Percentiles rank a stretch among this genome's conserved stretches.
Conservation (phyloP, 179 eudicot genomes). For the Vitellaria paradoxa region DNA sequence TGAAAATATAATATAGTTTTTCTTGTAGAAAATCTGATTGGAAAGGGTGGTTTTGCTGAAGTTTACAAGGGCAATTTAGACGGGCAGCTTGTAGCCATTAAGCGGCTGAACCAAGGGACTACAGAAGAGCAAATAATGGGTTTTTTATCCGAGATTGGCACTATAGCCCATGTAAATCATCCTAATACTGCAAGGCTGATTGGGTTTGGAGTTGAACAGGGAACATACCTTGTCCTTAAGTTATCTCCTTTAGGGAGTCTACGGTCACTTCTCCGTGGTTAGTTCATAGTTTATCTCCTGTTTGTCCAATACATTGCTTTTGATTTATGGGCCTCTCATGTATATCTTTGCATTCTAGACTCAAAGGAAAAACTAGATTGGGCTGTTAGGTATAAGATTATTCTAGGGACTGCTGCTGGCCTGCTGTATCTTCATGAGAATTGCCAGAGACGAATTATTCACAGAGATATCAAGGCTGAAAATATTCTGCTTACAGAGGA, state of each 20-base stretch:
- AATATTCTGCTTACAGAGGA: conserved; percentile 77
- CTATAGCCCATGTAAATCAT: conserved; percentile 81
- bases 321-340: background rate
- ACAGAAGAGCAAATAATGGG: conserved; percentile 52
- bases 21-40: conserved; percentile 65
- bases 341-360: conserved; percentile 27
- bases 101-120: conserved; percentile 55
- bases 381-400: conserved; percentile 62
- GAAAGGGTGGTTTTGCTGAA: conserved; percentile 83
- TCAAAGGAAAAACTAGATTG: conserved; percentile 52
- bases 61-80: conserved; percentile 71
- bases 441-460: conserved; percentile 82
- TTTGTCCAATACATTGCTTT: background rate
- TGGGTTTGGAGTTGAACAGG: conserved; percentile 79
- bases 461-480: conserved; percentile 85
- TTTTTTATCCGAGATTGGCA: conserved; percentile 82
- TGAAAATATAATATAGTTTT: background rate
- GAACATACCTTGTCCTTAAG: conserved; percentile 62
- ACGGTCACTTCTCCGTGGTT: conserved; percentile 63
- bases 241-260: conserved; percentile 74
- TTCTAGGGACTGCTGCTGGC: conserved; percentile 74
- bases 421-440: conserved; percentile 73
- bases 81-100: conserved; percentile 73
- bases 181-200: conserved; percentile 78
- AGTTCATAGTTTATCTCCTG: conserved; percentile 3